A percentile compares a stretch with the other conserved stretches of the same genome.
Conservation (phyloP, 1,284 basidiomycete species). For the Malassezia vespertilionis region DNA sequence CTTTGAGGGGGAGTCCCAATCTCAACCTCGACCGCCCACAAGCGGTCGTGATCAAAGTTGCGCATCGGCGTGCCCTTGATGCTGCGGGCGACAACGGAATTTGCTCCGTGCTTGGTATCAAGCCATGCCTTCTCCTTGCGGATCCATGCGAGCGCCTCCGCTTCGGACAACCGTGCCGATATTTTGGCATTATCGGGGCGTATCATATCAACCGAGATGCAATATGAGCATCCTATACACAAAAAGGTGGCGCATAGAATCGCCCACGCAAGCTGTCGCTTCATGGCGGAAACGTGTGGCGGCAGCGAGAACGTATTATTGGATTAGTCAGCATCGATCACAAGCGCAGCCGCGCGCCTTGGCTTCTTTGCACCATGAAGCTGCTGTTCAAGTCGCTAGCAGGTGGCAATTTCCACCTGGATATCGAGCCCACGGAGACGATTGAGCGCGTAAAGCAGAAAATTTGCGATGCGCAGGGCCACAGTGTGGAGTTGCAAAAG, state of each 20-base stretch:
- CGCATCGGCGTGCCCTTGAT: not conserved
- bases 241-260: too few species aligned
- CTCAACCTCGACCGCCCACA: slow-evolving; percentile 1
- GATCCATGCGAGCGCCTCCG: not conserved
- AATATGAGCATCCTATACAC: too few species aligned
- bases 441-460: slow-evolving; percentile 70
- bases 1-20: slow-evolving; percentile 50
- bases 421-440: slow-evolving; percentile 40
- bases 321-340: not conserved
- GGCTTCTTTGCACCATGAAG: slow-evolving; percentile 29
- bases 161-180: not conserved
- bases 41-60: not conserved
- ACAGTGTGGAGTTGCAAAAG: slow-evolving; percentile 68
- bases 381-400: slow-evolving; percentile 43
- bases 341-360: not conserved
- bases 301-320: not conserved
- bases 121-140: not conserved
- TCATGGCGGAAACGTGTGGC: too few species aligned
- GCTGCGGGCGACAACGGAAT: not conserved
- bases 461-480: slow-evolving; percentile 67
- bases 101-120: not conserved
- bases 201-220: too few species aligned
- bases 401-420: slow-evolving; percentile 43
- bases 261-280: too few species aligned
- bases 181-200: too few species aligned